Conservation (phyloP, 1,284 basidiomycete genomes). For the Marasmius oreades region DNA sequence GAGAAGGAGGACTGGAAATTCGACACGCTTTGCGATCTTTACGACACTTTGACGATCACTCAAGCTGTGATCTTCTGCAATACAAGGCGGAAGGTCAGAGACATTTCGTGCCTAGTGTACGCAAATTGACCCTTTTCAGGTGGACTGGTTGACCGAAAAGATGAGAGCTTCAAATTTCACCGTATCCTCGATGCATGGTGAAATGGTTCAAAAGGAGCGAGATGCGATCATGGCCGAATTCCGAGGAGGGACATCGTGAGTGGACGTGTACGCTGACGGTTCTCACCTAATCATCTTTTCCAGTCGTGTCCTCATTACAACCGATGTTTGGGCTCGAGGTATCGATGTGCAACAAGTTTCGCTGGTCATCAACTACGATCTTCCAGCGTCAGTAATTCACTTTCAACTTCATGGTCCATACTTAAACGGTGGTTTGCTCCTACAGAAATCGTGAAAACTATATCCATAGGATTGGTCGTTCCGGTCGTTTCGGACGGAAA, state of each 20-base stretch:
- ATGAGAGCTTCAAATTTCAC: conserved; percentile 98
- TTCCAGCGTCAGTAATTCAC: conserved; percentile 70
- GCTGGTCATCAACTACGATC: conserved; percentile 96
- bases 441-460: conserved; percentile 94
- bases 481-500: conserved; percentile 92
- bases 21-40: conserved; percentile 96
- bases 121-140: conserved; percentile 40
- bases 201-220: conserved; percentile 98
- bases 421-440: conserved; percentile 15
- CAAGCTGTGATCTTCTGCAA: conserved; percentile 99
- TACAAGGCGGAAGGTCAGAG: conserved; percentile 88
- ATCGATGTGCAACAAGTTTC: conserved; percentile 99
- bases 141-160: conserved; percentile 99
- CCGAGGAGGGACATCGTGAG: conserved; percentile 88
- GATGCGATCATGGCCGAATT: conserved; percentile 99
- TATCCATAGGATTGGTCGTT: conserved; percentile 96
- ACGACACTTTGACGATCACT: conserved; percentile 98
- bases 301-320: conserved; percentile 92
- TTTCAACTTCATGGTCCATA: conserved; percentile 3
- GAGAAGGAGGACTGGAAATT: conserved; percentile 99
- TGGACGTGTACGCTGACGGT: conserved; percentile 18
- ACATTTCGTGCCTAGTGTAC: neutral
- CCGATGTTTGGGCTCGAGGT: conserved; percentile 98
- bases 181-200: conserved; percentile 96
- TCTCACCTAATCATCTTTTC: conserved; percentile 8